Percentiles rank a stretch among this genome's conserved stretches.
Conservation (phyloP, 305 asterid species). For the Stenogyne calaminthoides region DNA sequence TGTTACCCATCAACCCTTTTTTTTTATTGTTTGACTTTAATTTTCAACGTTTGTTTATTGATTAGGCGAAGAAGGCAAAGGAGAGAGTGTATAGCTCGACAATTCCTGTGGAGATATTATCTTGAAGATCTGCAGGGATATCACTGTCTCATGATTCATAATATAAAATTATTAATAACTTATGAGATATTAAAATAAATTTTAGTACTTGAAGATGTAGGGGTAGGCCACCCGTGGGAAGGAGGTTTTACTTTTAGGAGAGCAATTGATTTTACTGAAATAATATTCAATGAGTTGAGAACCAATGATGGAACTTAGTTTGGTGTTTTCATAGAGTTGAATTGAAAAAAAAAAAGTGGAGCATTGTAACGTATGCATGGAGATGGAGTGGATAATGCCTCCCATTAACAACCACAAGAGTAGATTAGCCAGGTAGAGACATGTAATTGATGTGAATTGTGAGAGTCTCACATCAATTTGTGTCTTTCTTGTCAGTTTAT, state of each 20-base stretch:
- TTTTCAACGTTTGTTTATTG: neutral
- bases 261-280: neutral
- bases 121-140: slow-evolving; percentile 31
- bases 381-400: neutral
- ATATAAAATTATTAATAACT: too few relatives aligned
- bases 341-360: too few relatives aligned
- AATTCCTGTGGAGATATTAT: slow-evolving; percentile 50
- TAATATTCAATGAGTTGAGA: neutral
- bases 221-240: too few relatives aligned
- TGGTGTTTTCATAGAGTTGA: too few relatives aligned
- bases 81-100: slow-evolving; percentile 52
- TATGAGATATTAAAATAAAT: too few relatives aligned
- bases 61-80: slow-evolving; percentile 61
- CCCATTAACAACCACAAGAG: neutral
- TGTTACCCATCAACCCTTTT: too few relatives aligned
- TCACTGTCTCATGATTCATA: neutral
- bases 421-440: too few relatives aligned
- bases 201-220: too few relatives aligned
- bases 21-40: neutral
- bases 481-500: neutral
- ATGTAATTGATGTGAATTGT: neutral
- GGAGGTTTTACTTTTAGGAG: neutral
- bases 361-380: neutral
- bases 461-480: neutral
- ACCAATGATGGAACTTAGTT: too few relatives aligned